phyloP scores from a whole-genome alignment of 2,329 filamentous ascomycete genomes.

The Trichoderma sp. region DNA sequence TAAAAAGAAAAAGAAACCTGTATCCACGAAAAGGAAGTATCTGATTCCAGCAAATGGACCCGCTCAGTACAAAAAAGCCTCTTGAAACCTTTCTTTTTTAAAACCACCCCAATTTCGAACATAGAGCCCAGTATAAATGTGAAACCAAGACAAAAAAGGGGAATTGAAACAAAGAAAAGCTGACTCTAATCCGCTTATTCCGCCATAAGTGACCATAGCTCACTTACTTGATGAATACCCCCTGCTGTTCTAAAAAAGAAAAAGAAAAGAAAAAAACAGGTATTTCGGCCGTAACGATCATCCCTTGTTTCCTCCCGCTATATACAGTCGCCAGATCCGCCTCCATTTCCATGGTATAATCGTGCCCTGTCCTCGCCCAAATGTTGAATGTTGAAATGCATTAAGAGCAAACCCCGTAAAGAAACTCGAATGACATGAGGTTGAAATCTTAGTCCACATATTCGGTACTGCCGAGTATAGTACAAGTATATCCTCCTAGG shows the following conservation, averaged over 20 bases:
- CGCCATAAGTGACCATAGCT: constrained; percentile 2
- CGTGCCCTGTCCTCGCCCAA: neutral
- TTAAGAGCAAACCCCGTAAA: neutral
- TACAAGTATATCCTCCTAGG: neutral
- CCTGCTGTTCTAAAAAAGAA: neutral
- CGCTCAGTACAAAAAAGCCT: neutral
- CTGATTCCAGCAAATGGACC: neutral
- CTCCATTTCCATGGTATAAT: neutral
- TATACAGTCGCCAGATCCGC: constrained; percentile 8
- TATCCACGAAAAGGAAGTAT: neutral
- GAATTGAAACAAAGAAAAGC: neutral
- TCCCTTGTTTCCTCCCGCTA: neutral
- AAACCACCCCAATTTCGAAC: neutral
- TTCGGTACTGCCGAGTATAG: neutral
- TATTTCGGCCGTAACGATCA: constrained; percentile 17
- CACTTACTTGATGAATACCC: neutral
- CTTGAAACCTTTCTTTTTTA: neutral
- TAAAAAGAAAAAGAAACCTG: neutral
- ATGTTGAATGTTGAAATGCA: neutral
- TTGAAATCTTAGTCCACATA: neutral
- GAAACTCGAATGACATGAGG: neutral
- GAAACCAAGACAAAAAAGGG: neutral
- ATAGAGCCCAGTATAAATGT: neutral
- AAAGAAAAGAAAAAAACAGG: neutral
- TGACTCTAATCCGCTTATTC: constrained; percentile 15